Percentiles rank a stretch among this genome's conserved stretches.
These are phyloP conservation scores for Phytopythium boreale DNA, from an alignment of 352 stramenopile genomes.

Conservation along the genomic window DNA sequence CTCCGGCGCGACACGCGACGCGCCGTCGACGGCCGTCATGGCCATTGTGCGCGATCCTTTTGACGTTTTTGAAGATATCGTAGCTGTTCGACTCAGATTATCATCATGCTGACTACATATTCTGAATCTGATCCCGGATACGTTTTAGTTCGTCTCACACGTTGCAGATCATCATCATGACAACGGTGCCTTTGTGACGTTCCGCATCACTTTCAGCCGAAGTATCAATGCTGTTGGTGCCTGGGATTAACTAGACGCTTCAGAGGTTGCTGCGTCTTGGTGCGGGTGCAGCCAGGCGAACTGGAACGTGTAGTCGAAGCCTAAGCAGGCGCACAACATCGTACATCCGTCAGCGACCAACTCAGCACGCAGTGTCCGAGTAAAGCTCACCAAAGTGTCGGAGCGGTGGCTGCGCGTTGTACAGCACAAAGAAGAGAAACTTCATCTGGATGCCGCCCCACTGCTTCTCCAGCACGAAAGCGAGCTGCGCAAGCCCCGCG, in stretches of 20 bases:
- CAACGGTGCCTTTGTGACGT: no score
- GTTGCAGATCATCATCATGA: not conserved
- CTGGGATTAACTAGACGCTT: not conserved
- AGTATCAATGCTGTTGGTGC: not conserved
- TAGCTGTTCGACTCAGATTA: not conserved
- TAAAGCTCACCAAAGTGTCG: not conserved
- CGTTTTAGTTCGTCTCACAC: not conserved
- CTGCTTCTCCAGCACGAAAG: slow-evolving; percentile 29
- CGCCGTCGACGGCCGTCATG: not conserved
- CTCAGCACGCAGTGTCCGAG: no score
- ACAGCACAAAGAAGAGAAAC: slow-evolving; percentile 31
- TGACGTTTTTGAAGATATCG: not conserved
- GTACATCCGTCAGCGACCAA: not conserved
- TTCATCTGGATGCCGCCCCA: slow-evolving; percentile 18
- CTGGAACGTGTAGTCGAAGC: slow-evolving; percentile 31
- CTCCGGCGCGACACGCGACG: not conserved
- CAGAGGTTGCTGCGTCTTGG: not conserved
- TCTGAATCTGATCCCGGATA: not conserved
- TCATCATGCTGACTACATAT: not conserved
- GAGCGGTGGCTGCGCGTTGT: slow-evolving; percentile 20
- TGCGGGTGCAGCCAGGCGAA: slow-evolving; percentile 23
- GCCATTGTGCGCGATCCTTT: not conserved
- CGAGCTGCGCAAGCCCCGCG: slow-evolving; percentile 19
- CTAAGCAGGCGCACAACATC: not conserved
- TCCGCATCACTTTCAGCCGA: no score